These are phyloP conservation scores for Penicillium maclennaniae DNA, from an alignment of 495 filamentous ascomycete species.

Conservation along the genomic window DNA sequence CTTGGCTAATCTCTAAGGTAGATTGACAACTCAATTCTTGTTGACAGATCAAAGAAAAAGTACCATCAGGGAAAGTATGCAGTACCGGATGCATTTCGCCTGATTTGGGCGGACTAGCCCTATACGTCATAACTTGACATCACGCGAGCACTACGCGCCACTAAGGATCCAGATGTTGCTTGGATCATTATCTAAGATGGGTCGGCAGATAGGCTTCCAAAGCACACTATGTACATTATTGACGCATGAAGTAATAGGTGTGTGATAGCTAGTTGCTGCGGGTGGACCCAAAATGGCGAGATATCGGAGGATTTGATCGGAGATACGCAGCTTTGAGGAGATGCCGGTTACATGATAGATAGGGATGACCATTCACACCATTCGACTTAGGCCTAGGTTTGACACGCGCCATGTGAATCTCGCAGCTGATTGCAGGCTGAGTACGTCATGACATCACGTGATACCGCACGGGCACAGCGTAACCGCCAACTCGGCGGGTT, in stretches of 20 bases:
- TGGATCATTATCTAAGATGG: neutral
- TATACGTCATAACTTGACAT: constrained; percentile 3
- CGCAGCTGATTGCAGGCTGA: constrained; percentile 7
- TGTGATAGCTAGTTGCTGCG: neutral
- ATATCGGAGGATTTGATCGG: neutral
- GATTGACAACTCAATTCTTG: neutral
- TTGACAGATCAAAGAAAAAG: neutral
- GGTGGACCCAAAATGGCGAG: too few species aligned
- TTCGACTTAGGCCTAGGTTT: neutral
- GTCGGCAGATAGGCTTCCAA: neutral
- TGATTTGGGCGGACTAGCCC: constrained; percentile 1
- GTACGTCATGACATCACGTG: constrained; percentile 31
- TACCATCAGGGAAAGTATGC: neutral
- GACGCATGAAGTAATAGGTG: neutral
- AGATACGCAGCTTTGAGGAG: neutral
- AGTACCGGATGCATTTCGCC: neutral
- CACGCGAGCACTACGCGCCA: neutral
- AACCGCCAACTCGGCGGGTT: constrained; percentile 27
- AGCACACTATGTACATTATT: neutral
- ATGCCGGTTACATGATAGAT: neutral
- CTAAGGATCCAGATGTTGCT: neutral
- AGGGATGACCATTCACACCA: neutral
- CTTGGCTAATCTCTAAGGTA: neutral
- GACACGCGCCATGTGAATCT: constrained; percentile 4
- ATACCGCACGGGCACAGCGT: constrained; percentile 20